Evolutionary conservation across 2,329 filamentous ascomycete species (phyloP), one percentile per base, ranked within the genome.

Genomic region (Rachicladosporium sp.): DNA sequence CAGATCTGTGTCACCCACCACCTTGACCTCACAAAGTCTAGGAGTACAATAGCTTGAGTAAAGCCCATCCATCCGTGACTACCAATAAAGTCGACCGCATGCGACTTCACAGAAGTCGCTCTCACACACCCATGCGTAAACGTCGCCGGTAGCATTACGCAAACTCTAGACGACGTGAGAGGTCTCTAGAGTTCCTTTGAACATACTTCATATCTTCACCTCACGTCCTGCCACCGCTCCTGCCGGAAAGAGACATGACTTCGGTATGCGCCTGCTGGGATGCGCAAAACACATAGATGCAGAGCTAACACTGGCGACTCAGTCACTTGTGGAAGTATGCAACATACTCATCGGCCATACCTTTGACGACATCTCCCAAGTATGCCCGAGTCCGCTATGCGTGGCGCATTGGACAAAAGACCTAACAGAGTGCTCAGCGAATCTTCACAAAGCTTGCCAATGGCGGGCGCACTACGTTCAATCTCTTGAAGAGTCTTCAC

Each of bases 321-420:
- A 89, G 84, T 69, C 78, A 64, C 66, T 82, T 50, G 78, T 82
- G 56, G 85, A 95, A 74, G 83, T 96, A 57, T 94, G 86, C 69
- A 76, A 80, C 67, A 78, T 93, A 59, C 74, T 95, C 47, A 80
- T 96, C 47, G 79, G 87, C 58, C 87, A 95, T 59, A 73, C 84
- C 43, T 89, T 91, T 62, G 91, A 91, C 57, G 84, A 93, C 66
- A 77, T 96, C 43, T 86, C 87, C 46, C 85, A 86, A 59, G 89
- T 95, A 82, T 55, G 81, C 68, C 33, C 34, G 31, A 35, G 13
- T 27, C 33, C 21, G 37, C 30, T 27, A 27, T 27, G 23, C 33
- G 29, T 41, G 29, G 39, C 39, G 39, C 35, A 27, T 11, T 35
- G 34, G 39, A 41, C 29, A 33, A 34, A 30, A 31, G 19, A 32